phyloP scores from a whole-genome alignment of 179 eudicot species.

The Spinacia oleracea region DNA sequence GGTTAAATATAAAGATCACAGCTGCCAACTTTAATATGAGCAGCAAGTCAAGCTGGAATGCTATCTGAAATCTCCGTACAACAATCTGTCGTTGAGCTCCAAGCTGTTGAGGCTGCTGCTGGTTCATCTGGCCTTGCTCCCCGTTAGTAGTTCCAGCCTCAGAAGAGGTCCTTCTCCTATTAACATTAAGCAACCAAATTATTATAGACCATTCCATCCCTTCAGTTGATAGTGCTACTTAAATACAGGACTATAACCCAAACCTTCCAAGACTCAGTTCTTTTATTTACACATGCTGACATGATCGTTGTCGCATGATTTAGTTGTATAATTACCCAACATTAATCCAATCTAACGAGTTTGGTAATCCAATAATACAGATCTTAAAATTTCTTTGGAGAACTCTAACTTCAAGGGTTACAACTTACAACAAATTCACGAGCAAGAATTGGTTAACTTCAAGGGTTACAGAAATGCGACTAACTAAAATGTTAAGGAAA shows the following conservation, averaged over 20 bases:
- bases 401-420: neutral
- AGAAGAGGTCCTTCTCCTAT: slow-evolving; percentile 54
- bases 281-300: neutral
- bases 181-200: slow-evolving; percentile 6
- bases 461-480: neutral
- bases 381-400: neutral
- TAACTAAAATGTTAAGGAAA: too few relatives aligned
- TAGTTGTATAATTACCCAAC: neutral
- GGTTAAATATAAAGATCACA: slow-evolving; percentile 88
- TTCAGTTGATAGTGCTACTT: slow-evolving; percentile 1
- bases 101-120: slow-evolving; percentile 44
- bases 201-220: neutral
- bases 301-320: neutral
- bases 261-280: neutral
- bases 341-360: neutral
- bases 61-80: slow-evolving; percentile 93
- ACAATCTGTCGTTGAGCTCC: slow-evolving; percentile 83
- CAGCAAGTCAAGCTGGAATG: slow-evolving; percentile 83
- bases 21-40: slow-evolving; percentile 97
- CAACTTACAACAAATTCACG: neutral
- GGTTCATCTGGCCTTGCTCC: slow-evolving; percentile 62
- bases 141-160: slow-evolving; percentile 58
- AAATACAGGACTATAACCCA: neutral
- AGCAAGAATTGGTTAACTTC: neutral
- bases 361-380: neutral